Base-by-base conservation (phyloP, 352 stramenopile genomes). In the Phytophthora litchii region DNA sequence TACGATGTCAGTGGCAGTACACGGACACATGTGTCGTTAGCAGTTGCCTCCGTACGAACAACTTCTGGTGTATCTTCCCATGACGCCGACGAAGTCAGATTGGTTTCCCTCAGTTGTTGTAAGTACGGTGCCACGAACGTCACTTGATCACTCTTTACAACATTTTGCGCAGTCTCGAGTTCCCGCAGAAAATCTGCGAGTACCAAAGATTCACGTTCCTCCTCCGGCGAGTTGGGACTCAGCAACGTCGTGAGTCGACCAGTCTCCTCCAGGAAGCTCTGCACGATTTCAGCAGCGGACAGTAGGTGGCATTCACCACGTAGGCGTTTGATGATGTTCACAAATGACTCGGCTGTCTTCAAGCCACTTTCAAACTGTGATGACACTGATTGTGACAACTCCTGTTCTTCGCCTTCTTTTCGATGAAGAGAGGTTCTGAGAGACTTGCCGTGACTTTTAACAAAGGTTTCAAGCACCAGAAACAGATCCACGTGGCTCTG, bases 91-190 rank as follows among this genome's bases (percentile, higher is more conserved):
- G 58, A 72, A 21, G 49, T 76, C 50, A 76, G 50, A n/a, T 72
- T 65, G 9, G 67, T 71, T 16, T 81, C 67, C 10, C 76, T 67
- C 21, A 95, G 32, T 37, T 91, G 78, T 46, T 78, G 58, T 43
- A 95, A 63, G 48, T 92, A 93, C 20, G 86, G 84, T 8, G 76
- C 77, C 5, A 95, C 79, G 40, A 95, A 87, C 13, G 83, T 69
- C 19, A 91, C 70, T 40, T 85, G 61, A 20, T 51, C 54, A 40
- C 77, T 92, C 31, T 78, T 57, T 12, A 84, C 75, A 23, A 90
- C 59, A n/a, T 64, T 70, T 53, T 92, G 72, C 8, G 69, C 79
- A 11, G 70, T 74, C 25, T 84, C 76, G 1, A 95, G 75, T 45
- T 89, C 77, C 12, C 71, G 64, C 9, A 95, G 44, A 27, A 93